Percentiles rank a stretch among this genome's conserved stretches.
Conservation (phyloP, 305 asterid species). For the Striga hermonthica region DNA sequence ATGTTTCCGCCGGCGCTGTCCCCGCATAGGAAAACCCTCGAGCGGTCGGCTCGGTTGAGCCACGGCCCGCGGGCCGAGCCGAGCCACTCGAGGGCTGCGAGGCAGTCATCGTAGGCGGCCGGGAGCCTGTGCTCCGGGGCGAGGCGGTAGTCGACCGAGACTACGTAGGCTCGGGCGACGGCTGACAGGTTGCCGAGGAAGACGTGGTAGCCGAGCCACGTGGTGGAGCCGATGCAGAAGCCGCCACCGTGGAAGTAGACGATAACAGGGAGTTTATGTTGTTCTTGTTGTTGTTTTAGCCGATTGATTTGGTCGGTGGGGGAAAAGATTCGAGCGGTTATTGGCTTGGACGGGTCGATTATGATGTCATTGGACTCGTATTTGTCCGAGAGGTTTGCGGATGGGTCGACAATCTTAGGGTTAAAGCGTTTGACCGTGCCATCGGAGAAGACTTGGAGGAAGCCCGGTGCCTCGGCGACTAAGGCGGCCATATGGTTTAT, state of each 20-base stretch:
- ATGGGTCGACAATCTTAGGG: constrained; percentile 37
- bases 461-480: constrained; percentile 50
- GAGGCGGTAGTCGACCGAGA: constrained; percentile 75
- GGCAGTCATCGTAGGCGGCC: constrained; percentile 57
- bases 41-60: constrained; percentile 45
- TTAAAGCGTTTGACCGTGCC: constrained; percentile 48
- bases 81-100: constrained; percentile 54
- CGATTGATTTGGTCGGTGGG: constrained; percentile 30
- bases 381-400: constrained; percentile 34
- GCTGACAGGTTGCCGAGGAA: constrained; percentile 59
- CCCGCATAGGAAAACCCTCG: constrained; percentile 58
- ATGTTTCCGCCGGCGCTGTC: constrained; percentile 88
- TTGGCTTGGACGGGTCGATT: constrained; percentile 46
- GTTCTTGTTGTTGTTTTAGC: constrained; percentile 8
- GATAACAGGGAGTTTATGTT: constrained; percentile 40
- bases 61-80: constrained; percentile 40
- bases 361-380: constrained; percentile 55
- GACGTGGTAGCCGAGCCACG: constrained; percentile 70
- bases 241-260: constrained; percentile 91
- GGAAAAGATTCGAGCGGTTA: constrained; percentile 58
- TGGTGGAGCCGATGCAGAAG: constrained; percentile 76
- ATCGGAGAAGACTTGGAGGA: constrained; percentile 63
- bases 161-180: constrained; percentile 39
- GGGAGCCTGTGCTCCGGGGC: constrained; percentile 85
- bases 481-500: constrained; percentile 46